Percentiles rank a stretch among this genome's conserved stretches.
phyloP scores from a whole-genome alignment of 495 filamentous ascomycete genomes.

The Letharia lupina region DNA sequence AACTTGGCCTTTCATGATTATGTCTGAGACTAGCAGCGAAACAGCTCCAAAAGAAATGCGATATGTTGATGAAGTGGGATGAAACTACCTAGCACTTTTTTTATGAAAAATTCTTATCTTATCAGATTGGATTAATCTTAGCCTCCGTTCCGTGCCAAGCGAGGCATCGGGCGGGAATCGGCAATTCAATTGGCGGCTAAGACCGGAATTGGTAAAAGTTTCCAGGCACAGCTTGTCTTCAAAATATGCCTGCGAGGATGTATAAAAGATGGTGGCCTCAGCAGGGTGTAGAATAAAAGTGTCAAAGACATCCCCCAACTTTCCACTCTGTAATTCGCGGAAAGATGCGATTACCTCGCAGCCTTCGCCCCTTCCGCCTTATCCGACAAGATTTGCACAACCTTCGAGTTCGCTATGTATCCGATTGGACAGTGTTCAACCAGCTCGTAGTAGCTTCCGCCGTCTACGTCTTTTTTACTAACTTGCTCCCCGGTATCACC shows the following conservation, averaged over 20 bases:
- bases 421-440: conserved; percentile 63
- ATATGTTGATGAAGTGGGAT: too few relatives aligned
- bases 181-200: neutral
- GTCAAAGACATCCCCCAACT: neutral
- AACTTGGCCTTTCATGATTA: neutral
- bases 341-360: neutral
- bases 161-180: neutral
- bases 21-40: neutral
- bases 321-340: neutral
- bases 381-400: conserved; percentile 52
- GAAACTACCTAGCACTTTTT: too few relatives aligned
- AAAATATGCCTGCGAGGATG: neutral
- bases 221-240: neutral
- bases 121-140: neutral
- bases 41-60: too few relatives aligned
- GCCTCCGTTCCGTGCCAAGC: neutral
- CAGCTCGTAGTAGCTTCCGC: conserved; percentile 62
- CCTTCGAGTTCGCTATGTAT: conserved; percentile 47
- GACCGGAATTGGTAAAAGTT: neutral
- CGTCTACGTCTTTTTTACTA: conserved; percentile 70
- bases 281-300: too few relatives aligned
- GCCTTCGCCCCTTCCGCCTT: conserved; percentile 35
- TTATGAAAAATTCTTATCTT: too few relatives aligned
- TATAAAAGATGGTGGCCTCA: neutral
- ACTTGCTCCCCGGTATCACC: conserved; percentile 63